Base-by-base conservation (phyloP, 495 filamentous ascomycete species). In the Podospora australis region DNA sequence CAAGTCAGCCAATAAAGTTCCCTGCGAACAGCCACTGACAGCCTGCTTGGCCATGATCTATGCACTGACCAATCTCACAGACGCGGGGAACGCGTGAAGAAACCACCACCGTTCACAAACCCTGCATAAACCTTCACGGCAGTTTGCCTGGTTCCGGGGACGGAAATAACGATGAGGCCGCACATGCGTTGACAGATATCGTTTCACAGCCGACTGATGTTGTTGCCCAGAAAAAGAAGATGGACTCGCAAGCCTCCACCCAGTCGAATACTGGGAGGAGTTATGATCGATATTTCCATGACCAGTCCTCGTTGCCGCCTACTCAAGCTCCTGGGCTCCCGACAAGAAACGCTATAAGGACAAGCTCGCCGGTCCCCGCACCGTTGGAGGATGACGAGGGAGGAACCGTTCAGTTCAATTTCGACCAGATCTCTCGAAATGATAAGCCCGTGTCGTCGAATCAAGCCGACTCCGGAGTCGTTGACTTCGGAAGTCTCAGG, bases 261-360 rank as follows among this genome's bases (percentile, higher is more conserved):
- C 71, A 74, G 43, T 63, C 68, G 2, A 74, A 74, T 44, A 60
- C 63, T 13, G 70, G 59, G 6, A 59, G 71, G 21, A 72, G 67
- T 47, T 74, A 74, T 40, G 70, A 73, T 8, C 60, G 59, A 24
- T 70, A 46, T 41, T 41, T 39, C 20, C 32, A 39, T 21, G 26
- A 52, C 1, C 19, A 36, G 2, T 58, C 56, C 21, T 50, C 57
- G 3, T 42, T 28, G 14, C 46, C 39, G 21, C 20, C 32, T 2
- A 30, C 36, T 25, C 39, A 19, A n/a, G 24, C 41, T 24, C n/a
- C n/a, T n/a, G 30, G 9, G 4, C 26, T 22, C 22, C 40, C 51
- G 2, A n/a, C 20, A 11, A 42, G 47, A 19, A n/a, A n/a, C n/a
- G 28, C 38, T 11, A 6, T 19, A 4, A 22, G 38, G 23, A 50